These are phyloP conservation scores for Pseudogymnoascus sp. DNA, from an alignment of 2,329 filamentous ascomycete species.

Conservation along the genomic window DNA sequence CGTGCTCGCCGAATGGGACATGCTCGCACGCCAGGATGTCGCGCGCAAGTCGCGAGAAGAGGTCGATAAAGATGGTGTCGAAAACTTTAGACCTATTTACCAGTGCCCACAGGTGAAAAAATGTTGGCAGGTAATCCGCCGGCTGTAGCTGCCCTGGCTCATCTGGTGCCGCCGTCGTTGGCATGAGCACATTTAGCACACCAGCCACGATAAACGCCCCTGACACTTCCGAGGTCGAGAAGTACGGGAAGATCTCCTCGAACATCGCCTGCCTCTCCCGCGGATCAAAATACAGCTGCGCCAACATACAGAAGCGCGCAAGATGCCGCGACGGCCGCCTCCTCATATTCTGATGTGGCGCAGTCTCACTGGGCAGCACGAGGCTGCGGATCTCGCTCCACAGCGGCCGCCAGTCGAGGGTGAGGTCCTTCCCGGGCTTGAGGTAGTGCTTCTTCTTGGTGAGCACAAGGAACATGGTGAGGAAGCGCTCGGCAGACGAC, in stretches of 20 bases:
- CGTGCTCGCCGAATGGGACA: constrained; percentile 74
- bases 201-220: constrained; percentile 91
- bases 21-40: constrained; percentile 71
- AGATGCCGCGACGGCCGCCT: constrained; percentile 56
- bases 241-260: constrained; percentile 74
- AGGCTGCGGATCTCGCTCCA: constrained; percentile 90
- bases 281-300: constrained; percentile 88
- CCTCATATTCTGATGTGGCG: constrained; percentile 51
- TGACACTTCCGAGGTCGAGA: constrained; percentile 86
- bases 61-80: constrained; percentile 81
- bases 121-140: constrained; percentile 80
- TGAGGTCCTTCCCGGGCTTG: constrained; percentile 80
- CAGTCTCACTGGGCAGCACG: constrained; percentile 77
- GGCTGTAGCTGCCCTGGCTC: constrained; percentile 71
- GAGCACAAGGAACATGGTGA: constrained; percentile 91
- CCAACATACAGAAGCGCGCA: constrained; percentile 82
- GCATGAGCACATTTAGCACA: constrained; percentile 77
- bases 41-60: constrained; percentile 77
- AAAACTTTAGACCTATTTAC: constrained; percentile 82
- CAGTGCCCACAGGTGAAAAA: constrained; percentile 94
- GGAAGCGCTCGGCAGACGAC: constrained; percentile 76
- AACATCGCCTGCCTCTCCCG: constrained; percentile 74
- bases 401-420: constrained; percentile 84
- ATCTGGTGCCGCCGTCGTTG: constrained; percentile 69
- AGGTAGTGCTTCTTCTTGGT: constrained; percentile 98